Percentiles rank a stretch among this genome's conserved stretches.
Evolutionary conservation across 139 green algal species (phyloP).

Genomic region (Tetraselmis chui): DNA sequence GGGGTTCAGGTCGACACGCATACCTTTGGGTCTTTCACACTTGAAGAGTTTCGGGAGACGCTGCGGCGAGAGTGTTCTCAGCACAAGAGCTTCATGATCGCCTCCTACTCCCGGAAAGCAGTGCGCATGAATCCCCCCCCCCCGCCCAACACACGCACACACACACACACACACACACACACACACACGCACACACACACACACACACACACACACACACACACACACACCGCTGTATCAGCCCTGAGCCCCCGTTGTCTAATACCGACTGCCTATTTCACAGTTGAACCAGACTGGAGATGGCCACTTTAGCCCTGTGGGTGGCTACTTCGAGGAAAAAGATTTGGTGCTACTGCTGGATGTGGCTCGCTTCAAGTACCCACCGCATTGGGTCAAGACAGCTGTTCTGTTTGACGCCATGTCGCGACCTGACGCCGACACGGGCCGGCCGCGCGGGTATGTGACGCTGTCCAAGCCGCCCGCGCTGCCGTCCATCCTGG

Average conservation of each 20-base stretch:
- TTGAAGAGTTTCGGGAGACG: not conserved
- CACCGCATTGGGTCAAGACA: conserved; percentile 11
- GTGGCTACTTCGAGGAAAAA: conserved; percentile 3
- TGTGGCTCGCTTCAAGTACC: conserved; percentile 15
- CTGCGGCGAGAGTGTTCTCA: not conserved
- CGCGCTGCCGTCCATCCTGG: not conserved
- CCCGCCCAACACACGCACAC: no score
- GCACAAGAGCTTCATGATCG: not conserved
- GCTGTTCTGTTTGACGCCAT: conserved; percentile 4
- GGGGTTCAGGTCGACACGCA: not conserved
- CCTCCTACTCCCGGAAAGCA: not conserved
- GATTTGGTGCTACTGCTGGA: conserved; percentile 13
- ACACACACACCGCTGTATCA: no score
- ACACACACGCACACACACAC: no score
- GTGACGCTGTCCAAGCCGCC: not conserved
- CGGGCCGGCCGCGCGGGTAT: not conserved
- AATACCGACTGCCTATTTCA: not conserved
- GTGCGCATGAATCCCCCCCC: no score
- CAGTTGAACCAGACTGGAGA: conserved; percentile 7
- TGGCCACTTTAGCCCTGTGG: conserved; percentile 11
- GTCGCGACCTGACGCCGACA: not conserved
- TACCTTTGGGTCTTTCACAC: not conserved
- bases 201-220: no score
- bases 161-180: no score
- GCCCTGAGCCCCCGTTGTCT: no score